Percentiles rank a stretch among this genome's conserved stretches.
Conservation (phyloP, 306 rosid genomes). For the Crotalaria pallida region DNA sequence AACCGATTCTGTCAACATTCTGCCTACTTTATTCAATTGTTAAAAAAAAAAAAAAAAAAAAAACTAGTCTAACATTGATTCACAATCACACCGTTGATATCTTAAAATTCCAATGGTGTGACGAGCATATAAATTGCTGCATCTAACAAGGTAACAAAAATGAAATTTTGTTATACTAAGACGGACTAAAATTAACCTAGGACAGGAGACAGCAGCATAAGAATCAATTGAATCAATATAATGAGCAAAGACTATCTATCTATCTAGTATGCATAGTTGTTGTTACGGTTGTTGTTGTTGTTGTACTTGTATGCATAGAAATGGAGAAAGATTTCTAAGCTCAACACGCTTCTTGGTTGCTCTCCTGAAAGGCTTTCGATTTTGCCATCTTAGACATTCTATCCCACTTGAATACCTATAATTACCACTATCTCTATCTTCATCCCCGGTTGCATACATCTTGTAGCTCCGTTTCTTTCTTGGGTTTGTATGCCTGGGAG, state of each 20-base stretch:
- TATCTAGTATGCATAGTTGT: constrained; percentile 23
- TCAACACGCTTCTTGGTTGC: constrained; percentile 61
- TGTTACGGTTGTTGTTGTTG: constrained; percentile 24
- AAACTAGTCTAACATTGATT: background rate
- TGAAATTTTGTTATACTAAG: background rate
- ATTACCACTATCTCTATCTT: constrained; percentile 13
- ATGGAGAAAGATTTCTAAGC: constrained; percentile 51
- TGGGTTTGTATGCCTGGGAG: constrained; percentile 57
- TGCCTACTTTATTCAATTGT: background rate
- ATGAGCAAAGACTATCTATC: constrained; percentile 43
- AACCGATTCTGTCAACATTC: background rate
- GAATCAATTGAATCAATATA: constrained; percentile 74
- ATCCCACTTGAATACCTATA: constrained; percentile 44
- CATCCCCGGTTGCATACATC: constrained; percentile 25
- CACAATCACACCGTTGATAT: background rate
- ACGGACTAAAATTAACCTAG: constrained; percentile 28
- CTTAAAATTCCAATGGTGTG: constrained; percentile 7
- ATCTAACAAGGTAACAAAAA: constrained; percentile 3
- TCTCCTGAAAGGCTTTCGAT: constrained; percentile 85
- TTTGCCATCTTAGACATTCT: constrained; percentile 73
- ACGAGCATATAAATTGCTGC: constrained; percentile 8
- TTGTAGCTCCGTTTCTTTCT: constrained; percentile 49
- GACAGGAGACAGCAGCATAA: constrained; percentile 26
- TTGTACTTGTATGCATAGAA: constrained; percentile 40
- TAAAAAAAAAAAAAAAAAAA: background rate